Evolutionary conservation across 2,329 filamentous ascomycete genomes (phyloP).

Genomic region (Penicillium hordei): DNA sequence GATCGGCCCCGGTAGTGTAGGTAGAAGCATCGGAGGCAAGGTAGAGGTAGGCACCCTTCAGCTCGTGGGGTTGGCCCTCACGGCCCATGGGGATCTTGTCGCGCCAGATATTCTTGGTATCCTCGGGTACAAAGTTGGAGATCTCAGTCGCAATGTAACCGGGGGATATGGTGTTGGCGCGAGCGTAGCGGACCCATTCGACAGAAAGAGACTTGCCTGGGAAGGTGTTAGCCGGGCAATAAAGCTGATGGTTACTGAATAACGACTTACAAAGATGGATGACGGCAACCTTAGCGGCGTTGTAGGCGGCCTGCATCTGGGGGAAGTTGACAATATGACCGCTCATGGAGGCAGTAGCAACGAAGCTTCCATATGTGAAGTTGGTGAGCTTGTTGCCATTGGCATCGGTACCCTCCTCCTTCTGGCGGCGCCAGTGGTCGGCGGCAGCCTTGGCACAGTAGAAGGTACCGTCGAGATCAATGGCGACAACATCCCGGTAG

Average conservation of each 20-base stretch:
- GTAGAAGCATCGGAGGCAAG: slow-evolving; percentile 78
- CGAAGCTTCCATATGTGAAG: slow-evolving; percentile 67
- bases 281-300: slow-evolving; percentile 67
- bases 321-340: slow-evolving; percentile 77
- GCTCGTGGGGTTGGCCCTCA: slow-evolving; percentile 69
- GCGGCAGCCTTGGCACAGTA: slow-evolving; percentile 73
- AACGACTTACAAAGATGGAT: slow-evolving; percentile 47
- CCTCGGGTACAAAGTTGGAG: slow-evolving; percentile 61
- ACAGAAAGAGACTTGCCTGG: slow-evolving; percentile 68
- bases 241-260: slow-evolving; percentile 50
- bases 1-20: slow-evolving; percentile 74
- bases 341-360: slow-evolving; percentile 76
- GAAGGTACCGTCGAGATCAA: slow-evolving; percentile 74
- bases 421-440: slow-evolving; percentile 68
- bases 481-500: slow-evolving; percentile 66
- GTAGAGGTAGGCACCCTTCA: slow-evolving; percentile 82
- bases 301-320: slow-evolving; percentile 72
- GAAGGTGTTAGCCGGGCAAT: slow-evolving; percentile 10
- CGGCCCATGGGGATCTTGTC: slow-evolving; percentile 78
- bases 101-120: slow-evolving; percentile 71
- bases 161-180: slow-evolving; percentile 70
- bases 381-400: slow-evolving; percentile 62
- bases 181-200: slow-evolving; percentile 74
- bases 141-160: slow-evolving; percentile 77
- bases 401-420: slow-evolving; percentile 63